Base-by-base conservation (phyloP, 306 rosid species). In the Lotus japonicus region DNA sequence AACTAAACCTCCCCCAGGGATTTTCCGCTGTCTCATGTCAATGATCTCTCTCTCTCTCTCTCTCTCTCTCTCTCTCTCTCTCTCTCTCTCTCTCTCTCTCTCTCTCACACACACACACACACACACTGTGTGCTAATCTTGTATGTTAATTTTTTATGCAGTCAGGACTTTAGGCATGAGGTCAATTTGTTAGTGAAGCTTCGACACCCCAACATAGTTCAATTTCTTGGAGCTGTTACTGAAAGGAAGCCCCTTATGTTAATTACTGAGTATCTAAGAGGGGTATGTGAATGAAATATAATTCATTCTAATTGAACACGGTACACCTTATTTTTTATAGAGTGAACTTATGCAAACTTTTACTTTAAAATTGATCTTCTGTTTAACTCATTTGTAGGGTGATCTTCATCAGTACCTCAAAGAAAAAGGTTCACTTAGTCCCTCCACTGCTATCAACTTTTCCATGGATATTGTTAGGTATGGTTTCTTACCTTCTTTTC, bases 161-260 rank as follows among this genome's bases (percentile, higher is more conserved):
- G 96, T 77, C 96, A 94, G 82, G 99, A 95, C 81, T 95, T 95
- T 66, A 80, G 97, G 72, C 99, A 95, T 65, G 99, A 95, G 81
- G 99, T 95, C 72, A 87, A 78, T 76, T 83, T 95, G 87, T 83
- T 95, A 36, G 97, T 95, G 90, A 95, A 95, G 91, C 92, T 95
- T 79, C 97, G 97, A 64, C 99, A 95, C 68, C 99, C 99, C 33
- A 95, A 95, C 72, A 85, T 95, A 56, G 99, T 95, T 71, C 99
- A 95, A 81, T 95, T 95, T 78, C 99, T 95, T 77, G 99, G 99
- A 81, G 99, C 99, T 78, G 99, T 95, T 73, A 95, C 99, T 0
- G 97, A 95, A 38, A 88, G 85, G 80, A 95, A 87, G 73, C 99
- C 99, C 50, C 92, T 95, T 48, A 88, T 95, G 99, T 68, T 95